A percentile compares a stretch with the other conserved stretches of the same genome.
These are phyloP conservation scores for Aquanectria penicillioides DNA, from an alignment of 2,329 filamentous ascomycete species.

Conservation along the genomic window DNA sequence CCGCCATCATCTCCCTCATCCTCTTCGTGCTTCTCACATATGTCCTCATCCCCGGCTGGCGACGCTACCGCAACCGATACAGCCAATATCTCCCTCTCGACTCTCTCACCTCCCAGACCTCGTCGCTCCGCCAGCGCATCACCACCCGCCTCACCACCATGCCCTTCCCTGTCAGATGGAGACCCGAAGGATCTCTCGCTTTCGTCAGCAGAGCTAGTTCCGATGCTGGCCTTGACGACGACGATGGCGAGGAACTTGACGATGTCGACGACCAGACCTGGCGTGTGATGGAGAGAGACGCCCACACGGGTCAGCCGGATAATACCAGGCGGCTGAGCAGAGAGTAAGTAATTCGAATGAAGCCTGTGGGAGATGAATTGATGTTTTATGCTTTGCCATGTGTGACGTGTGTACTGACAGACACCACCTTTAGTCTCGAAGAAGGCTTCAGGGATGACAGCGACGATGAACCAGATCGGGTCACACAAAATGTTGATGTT, in stretches of 20 bases:
- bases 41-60: conserved; percentile 74
- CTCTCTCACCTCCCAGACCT: conserved; percentile 66
- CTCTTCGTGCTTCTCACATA: conserved; percentile 75
- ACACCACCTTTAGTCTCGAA: conserved; percentile 62
- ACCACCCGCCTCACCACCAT: conserved; percentile 42
- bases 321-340: conserved; percentile 74
- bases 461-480: conserved; percentile 50
- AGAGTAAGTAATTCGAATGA: conserved; percentile 62
- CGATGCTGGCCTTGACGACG: conserved; percentile 62
- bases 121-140: conserved; percentile 63
- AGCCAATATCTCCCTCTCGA: conserved; percentile 78
- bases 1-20: conserved; percentile 74
- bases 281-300: conserved; percentile 51
- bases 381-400: neutral
- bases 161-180: conserved; percentile 58
- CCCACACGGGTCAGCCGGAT: conserved; percentile 52
- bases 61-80: conserved; percentile 75
- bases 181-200: conserved; percentile 54
- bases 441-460: conserved; percentile 60
- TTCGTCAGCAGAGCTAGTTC: conserved; percentile 52
- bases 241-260: conserved; percentile 75
- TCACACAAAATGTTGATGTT: conserved; percentile 32
- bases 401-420: conserved; percentile 29
- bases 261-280: conserved; percentile 63
- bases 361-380: neutral